Base-by-base conservation (phyloP, 768 basidiomycete genomes). In the Amylocystis lapponica region DNA sequence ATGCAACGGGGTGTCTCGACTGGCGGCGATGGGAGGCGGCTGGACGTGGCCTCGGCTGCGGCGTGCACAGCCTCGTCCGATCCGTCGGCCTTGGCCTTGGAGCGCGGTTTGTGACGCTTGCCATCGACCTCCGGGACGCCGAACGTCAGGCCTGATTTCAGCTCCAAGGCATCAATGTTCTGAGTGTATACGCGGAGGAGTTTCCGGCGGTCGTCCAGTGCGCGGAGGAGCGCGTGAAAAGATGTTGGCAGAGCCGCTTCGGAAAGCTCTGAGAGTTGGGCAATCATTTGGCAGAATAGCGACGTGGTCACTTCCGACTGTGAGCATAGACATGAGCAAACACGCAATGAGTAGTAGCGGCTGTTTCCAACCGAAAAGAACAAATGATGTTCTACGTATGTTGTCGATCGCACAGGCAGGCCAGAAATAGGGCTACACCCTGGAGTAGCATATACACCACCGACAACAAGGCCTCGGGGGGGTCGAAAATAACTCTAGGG, bases 131-230 rank as follows among this genome's bases (percentile, higher is more conserved):
- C 75, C 20, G 90, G 89, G 10, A 93, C 72, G n/a, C 91, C 90
- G 48, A 88, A 87, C 1, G 83, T 80, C 9, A 95, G 74, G 3
- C 92, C 92, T n/a, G 78, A 83, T 60, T 90, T 91, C 46, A 70
- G 70, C 59, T 95, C 92, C 31, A 95, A 80, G 20, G 81, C 83
- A 59, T 95, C 92, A 47, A 94, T 94, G 64, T 95, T 94, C 68
- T 95, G 92, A 0, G 92, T 93, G 63, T 94, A 95, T 2, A 91
- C 87, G 20, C 92, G 75, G 27, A 93, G 72, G 3, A 95, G 76
- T 48, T 76, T 75, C 3, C 86, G 84, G 27, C 81, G 72, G 47
- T 82, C 74, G 55, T 94, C 88, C 23, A 94, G 77, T 23, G 72
- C 57, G 32, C 82, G 83, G 23, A 95, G 77, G 20, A 87, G 66